Percentiles rank a stretch among this genome's conserved stretches.
Conservation (phyloP, 768 basidiomycete genomes). For the Lentinula lateritia region DNA sequence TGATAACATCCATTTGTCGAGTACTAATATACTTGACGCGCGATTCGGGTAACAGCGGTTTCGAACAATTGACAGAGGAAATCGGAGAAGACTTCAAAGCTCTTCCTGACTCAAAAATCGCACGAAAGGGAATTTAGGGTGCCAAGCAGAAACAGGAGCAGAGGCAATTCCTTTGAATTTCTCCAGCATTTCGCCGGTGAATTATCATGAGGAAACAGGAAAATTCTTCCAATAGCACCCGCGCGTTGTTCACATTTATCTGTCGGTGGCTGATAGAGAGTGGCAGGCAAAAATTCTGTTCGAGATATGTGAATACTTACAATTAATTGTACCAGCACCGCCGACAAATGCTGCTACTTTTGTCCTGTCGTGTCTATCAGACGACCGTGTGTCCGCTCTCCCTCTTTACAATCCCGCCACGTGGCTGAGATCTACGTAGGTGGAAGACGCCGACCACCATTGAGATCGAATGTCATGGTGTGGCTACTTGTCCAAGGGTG, state of each 20-base stretch:
- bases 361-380: background rate
- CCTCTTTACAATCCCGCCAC: background rate
- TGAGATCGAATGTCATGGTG: background rate
- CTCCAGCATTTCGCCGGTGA: background rate
- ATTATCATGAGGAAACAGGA: background rate
- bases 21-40: too few species aligned
- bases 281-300: constrained; percentile 1
- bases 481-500: too few species aligned
- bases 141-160: too few species aligned
- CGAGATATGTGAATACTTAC: background rate
- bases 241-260: background rate
- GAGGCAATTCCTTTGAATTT: background rate
- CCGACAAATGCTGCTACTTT: background rate
- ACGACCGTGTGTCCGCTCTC: background rate
- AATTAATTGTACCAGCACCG: background rate
- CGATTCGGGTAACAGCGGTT: background rate
- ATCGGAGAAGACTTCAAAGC: background rate
- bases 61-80: background rate
- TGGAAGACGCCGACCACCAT: background rate
- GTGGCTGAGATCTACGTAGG: background rate
- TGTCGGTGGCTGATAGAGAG: constrained; percentile 1
- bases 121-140: too few species aligned
- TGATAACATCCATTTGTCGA: too few species aligned
- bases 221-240: background rate
- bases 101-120: background rate